These are phyloP conservation scores for Smithsoniella earleae DNA, from an alignment of 163 green algal species.

Conservation along the genomic window DNA sequence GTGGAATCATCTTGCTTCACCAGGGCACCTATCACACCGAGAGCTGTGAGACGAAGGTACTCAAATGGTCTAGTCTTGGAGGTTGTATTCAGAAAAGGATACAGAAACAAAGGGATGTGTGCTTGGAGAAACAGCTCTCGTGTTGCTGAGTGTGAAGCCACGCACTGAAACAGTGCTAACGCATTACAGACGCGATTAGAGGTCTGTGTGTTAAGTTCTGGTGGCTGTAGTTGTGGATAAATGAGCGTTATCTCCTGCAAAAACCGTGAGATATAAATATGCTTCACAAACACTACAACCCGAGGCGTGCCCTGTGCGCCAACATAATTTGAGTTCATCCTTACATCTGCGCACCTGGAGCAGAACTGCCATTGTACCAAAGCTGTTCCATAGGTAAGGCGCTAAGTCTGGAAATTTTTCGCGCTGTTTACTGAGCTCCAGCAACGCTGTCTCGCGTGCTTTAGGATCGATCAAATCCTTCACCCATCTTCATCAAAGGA, in stretches of 20 bases:
- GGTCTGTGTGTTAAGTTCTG: constrained; percentile 82
- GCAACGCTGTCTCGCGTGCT: constrained; percentile 83
- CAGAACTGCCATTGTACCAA: constrained; percentile 86
- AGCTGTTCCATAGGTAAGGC: constrained; percentile 92
- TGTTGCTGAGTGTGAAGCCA: constrained; percentile 86
- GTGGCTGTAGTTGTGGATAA: constrained; percentile 89
- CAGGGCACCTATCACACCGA: constrained; percentile 94
- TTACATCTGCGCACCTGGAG: constrained; percentile 51
- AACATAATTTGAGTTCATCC: too few species aligned
- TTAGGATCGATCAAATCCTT: constrained; percentile 53
- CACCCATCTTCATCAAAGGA: constrained; percentile 30
- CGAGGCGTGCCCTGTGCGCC: too few species aligned
- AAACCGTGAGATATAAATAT: not conserved
- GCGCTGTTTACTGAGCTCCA: constrained; percentile 93
- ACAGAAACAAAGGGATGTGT: constrained; percentile 96
- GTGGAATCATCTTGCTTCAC: constrained; percentile 69
- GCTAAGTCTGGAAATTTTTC: constrained; percentile 91
- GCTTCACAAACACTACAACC: not conserved
- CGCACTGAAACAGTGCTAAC: constrained; percentile 91
- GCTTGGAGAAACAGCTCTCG: constrained; percentile 89
- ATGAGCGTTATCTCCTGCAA: constrained; percentile 92
- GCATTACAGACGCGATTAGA: constrained; percentile 98
- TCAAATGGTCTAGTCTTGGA: constrained; percentile 96
- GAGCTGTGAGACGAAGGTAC: constrained; percentile 91
- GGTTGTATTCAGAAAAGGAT: constrained; percentile 96